Conservation (phyloP, 2,329 filamentous ascomycete species). For the Ceratocystiopsis brevicomis region DNA sequence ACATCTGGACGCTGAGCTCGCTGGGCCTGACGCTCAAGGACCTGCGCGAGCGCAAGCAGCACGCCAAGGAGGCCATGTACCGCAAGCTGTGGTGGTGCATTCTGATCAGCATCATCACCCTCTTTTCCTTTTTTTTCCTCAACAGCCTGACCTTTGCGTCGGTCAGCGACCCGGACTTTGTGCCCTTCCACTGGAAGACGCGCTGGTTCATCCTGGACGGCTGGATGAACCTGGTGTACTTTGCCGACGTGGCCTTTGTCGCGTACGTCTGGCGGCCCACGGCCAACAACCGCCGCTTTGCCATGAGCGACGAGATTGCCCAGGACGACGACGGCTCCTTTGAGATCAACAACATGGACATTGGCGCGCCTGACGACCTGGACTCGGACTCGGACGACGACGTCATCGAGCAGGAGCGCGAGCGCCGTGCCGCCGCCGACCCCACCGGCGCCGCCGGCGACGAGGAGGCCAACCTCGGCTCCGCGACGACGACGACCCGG, state of each 20-base stretch:
- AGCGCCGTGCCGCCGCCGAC: constrained; percentile 4
- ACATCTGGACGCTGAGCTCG: constrained; percentile 96
- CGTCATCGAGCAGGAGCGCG: constrained; percentile 20
- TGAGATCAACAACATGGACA: constrained; percentile 84
- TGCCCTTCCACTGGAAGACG: constrained; percentile 92
- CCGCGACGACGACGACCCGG: neutral
- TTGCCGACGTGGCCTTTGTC: constrained; percentile 80
- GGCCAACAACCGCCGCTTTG: constrained; percentile 88
- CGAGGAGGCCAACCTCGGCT: constrained; percentile 9
- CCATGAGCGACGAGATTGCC: constrained; percentile 97
- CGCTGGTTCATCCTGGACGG: constrained; percentile 95
- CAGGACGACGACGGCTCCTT: constrained; percentile 94
- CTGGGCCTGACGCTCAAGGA: constrained; percentile 92
- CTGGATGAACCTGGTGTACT: constrained; percentile 92
- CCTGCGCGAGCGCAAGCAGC: constrained; percentile 82
- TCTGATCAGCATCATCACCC: constrained; percentile 74
- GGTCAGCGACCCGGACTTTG: constrained; percentile 66
- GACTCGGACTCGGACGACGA: constrained; percentile 39
- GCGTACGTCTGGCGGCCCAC: constrained; percentile 95
- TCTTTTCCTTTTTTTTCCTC: constrained; percentile 97
- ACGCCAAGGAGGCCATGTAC: constrained; percentile 88
- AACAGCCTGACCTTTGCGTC: constrained; percentile 93
- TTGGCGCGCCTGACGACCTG: constrained; percentile 54
- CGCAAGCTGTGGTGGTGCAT: constrained; percentile 98
- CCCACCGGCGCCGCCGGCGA: constrained; percentile 19